A percentile compares a stretch with the other conserved stretches of the same genome.
These are phyloP conservation scores for Debaryomyces subglobosus DNA, from an alignment of 1,139 yeast genomes.

Conservation along the genomic window DNA sequence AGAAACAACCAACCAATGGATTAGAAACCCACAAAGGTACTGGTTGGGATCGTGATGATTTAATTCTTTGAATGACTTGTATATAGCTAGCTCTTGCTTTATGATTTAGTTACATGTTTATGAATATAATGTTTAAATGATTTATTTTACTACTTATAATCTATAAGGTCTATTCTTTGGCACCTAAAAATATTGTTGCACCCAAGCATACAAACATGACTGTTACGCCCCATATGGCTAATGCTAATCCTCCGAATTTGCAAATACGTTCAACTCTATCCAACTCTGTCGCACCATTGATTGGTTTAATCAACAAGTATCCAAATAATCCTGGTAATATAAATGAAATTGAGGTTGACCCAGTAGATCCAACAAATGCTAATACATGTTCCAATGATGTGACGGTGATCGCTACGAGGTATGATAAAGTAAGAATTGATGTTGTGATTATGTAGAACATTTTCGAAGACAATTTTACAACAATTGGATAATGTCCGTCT, in stretches of 20 bases:
- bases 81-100: not conserved
- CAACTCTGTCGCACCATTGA: slow-evolving; percentile 36
- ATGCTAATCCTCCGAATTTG: slow-evolving; percentile 60
- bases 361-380: slow-evolving; percentile 94
- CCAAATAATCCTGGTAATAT: slow-evolving; percentile 93
- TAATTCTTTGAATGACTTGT: slow-evolving; percentile 18
- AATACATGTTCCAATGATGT: slow-evolving; percentile 81
- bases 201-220: slow-evolving; percentile 81
- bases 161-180: slow-evolving; percentile 37
- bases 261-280: slow-evolving; percentile 45
- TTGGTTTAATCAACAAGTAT: slow-evolving; percentile 60
- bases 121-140: not conserved
- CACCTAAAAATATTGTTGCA: slow-evolving; percentile 70
- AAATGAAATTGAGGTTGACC: slow-evolving; percentile 91
- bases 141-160: not conserved
- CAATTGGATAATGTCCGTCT: slow-evolving; percentile 53
- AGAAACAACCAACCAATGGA: slow-evolving; percentile 60
- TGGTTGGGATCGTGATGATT: slow-evolving; percentile 71
- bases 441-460: slow-evolving; percentile 69
- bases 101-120: not conserved
- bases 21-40: slow-evolving; percentile 47
- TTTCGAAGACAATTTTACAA: slow-evolving; percentile 54
- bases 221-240: slow-evolving; percentile 73
- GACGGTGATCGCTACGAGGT: slow-evolving; percentile 75
- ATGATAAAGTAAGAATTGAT: slow-evolving; percentile 61